Evolutionary conservation across 164 flowering plant species (phyloP).

Genomic region (Magnolia sinica): DNA sequence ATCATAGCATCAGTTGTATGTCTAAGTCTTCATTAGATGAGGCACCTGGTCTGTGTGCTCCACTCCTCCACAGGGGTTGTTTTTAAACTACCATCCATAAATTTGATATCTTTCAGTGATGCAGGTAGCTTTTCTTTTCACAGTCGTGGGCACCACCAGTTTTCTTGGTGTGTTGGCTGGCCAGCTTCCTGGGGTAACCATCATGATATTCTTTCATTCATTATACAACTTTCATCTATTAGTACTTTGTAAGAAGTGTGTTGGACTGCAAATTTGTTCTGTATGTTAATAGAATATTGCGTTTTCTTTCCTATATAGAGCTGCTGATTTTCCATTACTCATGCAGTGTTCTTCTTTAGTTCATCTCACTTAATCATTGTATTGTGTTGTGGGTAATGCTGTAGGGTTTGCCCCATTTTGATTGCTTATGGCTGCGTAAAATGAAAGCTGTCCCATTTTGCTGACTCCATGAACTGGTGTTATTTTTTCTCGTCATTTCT

Average conservation of each 20-base stretch:
- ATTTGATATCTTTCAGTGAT: slow-evolving; percentile 52
- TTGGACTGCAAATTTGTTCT: too few relatives aligned
- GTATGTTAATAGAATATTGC: not conserved
- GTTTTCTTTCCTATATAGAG: slow-evolving; percentile 11
- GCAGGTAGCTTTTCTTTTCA: slow-evolving; percentile 98
- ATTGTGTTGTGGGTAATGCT: not conserved
- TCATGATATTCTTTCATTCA: too few relatives aligned
- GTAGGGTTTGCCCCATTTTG: not conserved
- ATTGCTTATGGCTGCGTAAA: not conserved
- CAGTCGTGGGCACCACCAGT: slow-evolving; percentile 92
- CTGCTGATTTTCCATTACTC: slow-evolving; percentile 8
- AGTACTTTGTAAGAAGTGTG: too few relatives aligned
- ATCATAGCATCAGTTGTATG: too few relatives aligned
- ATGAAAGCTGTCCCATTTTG: not conserved
- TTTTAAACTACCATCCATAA: slow-evolving; percentile 14
- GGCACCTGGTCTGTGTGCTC: too few relatives aligned
- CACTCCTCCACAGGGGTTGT: too few relatives aligned
- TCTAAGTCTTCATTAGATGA: too few relatives aligned
- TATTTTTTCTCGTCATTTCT: too few relatives aligned
- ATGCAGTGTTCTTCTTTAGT: not conserved
- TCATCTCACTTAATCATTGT: not conserved
- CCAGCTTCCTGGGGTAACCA: slow-evolving; percentile 93
- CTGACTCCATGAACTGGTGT: not conserved
- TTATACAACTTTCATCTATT: too few relatives aligned
- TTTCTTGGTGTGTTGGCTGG: slow-evolving; percentile 81